Evolutionary conservation across 371 early-diverging fungal genomes (phyloP).

Genomic region (Basidiobolus heterosporus): DNA sequence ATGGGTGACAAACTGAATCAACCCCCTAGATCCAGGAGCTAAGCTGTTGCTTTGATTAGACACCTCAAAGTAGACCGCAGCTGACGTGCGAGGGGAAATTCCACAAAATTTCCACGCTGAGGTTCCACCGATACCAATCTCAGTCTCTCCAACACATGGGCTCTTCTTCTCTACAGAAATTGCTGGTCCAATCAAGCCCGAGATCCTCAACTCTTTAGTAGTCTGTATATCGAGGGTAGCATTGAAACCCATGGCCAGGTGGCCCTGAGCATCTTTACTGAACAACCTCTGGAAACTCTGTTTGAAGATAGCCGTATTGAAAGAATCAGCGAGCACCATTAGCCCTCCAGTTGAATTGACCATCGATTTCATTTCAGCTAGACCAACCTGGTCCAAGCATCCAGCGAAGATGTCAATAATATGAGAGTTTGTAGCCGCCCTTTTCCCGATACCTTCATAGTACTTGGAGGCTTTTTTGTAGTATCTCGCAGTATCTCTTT

Average conservation of each 20-base stretch:
- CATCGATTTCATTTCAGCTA: constrained; percentile 94
- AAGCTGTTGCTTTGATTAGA: constrained; percentile 69
- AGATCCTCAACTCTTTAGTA: constrained; percentile 83
- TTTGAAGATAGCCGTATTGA: constrained; percentile 90
- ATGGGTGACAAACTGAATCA: constrained; percentile 87
- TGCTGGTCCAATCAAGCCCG: constrained; percentile 91
- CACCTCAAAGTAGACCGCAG: constrained; percentile 89
- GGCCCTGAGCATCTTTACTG: constrained; percentile 74
- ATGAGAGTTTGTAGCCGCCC: constrained; percentile 71
- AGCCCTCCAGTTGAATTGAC: constrained; percentile 86
- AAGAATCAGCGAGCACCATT: constrained; percentile 93
- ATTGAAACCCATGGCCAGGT: constrained; percentile 92
- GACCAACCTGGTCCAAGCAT: constrained; percentile 88
- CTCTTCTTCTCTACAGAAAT: constrained; percentile 79
- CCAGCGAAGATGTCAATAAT: constrained; percentile 84
- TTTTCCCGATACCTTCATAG: constrained; percentile 81
- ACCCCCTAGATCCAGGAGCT: constrained; percentile 72
- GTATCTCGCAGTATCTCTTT: constrained; percentile 85
- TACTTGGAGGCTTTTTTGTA: constrained; percentile 86
- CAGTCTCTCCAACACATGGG: constrained; percentile 87
- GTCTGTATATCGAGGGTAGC: constrained; percentile 94
- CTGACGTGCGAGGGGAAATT: constrained; percentile 70
- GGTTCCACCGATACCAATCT: constrained; percentile 93
- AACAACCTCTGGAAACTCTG: constrained; percentile 88
- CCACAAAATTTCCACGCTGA: constrained; percentile 89